Evolutionary conservation across 768 basidiomycete species (phyloP), one percentile per base, ranked within the genome.

Genomic region (Exidia glandulosa): DNA sequence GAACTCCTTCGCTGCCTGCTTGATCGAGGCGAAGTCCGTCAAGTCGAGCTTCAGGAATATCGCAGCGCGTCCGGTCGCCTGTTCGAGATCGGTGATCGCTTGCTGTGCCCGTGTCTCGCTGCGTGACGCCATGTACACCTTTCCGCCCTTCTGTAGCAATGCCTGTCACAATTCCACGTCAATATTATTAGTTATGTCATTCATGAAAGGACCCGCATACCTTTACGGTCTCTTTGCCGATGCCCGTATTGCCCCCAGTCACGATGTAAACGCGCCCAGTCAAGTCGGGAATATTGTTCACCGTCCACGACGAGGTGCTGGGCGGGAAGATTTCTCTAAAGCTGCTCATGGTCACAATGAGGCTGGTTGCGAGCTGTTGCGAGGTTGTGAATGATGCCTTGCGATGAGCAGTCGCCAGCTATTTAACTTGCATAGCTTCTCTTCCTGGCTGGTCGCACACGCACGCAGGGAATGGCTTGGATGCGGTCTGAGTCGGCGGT

Each of bases 141-240:
- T 63, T 9, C 85, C 86, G 65, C 85, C 81, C 63, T 81, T 81
- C 10, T 63, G 37, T 19, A 87, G 72, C 7, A 86, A 76, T 2
- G 71, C 77, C 80, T 84, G 25, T n/a, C n/a, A n/a, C n/a, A n/a
- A n/a, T n/a, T n/a, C n/a, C n/a, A n/a, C n/a, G n/a, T n/a, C n/a
- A n/a, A n/a, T n/a, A n/a, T n/a, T n/a, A n/a, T n/a, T n/a, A n/a
- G n/a, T n/a, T n/a, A n/a, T n/a, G n/a, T n/a, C n/a, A n/a, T n/a
- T n/a, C n/a, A n/a, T n/a, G n/a, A 47, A 13, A 23, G 32, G 23
- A 50, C 32, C 27, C 19, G 32, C 58, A 23, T n/a, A 62, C 66
- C 58, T 63, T 63, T 4, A 61, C 59, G 1, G 66, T 65, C 31
- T 61, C 50, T 32, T 50, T 55, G 0, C 66, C 66, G 19, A 67